A percentile compares a stretch with the other conserved stretches of the same genome.
phyloP scores from a whole-genome alignment of 1,284 basidiomycete species.

The Melampsora americana region DNA sequence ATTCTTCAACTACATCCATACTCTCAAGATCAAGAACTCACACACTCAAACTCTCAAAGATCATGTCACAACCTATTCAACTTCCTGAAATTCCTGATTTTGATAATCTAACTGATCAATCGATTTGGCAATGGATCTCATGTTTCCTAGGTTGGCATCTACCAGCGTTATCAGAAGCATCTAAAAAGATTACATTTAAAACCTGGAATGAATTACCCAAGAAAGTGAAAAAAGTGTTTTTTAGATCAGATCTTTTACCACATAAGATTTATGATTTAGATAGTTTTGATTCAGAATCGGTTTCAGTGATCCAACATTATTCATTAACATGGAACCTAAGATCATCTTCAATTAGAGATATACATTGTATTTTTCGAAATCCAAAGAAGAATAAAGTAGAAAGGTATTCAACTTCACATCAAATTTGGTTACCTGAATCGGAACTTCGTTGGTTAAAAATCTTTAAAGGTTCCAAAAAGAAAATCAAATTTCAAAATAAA shows the following conservation, averaged over 20 bases:
- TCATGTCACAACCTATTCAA: not conserved
- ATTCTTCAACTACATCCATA: too few relatives aligned
- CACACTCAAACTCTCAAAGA: not conserved
- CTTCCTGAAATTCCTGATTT: not conserved
- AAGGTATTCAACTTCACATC: not conserved
- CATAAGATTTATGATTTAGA: slow-evolving; percentile 1
- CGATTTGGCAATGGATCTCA: not conserved
- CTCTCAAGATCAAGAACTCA: too few relatives aligned
- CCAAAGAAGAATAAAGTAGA: not conserved
- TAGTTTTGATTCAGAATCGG: not conserved
- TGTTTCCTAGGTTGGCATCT: slow-evolving; percentile 16
- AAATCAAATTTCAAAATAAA: not conserved
- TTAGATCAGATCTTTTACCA: slow-evolving; percentile 7
- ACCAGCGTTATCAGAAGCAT: not conserved
- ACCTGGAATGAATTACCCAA: not conserved
- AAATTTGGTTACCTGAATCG: slow-evolving; percentile 7
- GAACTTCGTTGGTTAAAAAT: slow-evolving; percentile 19
- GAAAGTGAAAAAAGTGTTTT: not conserved
- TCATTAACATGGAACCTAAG: not conserved
- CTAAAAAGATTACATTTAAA: not conserved
- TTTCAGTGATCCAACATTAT: not conserved
- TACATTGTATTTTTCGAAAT: not conserved
- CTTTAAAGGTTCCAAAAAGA: not conserved
- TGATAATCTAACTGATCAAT: not conserved
- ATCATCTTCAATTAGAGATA: not conserved